Percentiles rank a stretch among this genome's conserved stretches.
Evolutionary conservation across 2,329 filamentous ascomycete species (phyloP).

Genomic region (Trichophyton schoenleinii): DNA sequence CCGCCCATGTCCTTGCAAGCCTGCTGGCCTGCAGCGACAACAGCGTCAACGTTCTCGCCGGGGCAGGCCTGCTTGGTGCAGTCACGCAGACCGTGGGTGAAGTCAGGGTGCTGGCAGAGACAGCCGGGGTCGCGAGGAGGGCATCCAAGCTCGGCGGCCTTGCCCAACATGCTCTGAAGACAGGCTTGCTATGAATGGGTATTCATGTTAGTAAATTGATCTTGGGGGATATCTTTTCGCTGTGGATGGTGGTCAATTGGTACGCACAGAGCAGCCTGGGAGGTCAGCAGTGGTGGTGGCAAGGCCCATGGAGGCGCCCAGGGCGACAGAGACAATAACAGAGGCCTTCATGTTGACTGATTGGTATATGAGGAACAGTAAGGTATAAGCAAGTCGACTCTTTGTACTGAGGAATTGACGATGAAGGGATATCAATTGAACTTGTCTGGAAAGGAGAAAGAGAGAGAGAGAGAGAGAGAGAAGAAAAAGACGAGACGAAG

Average conservation of each 20-base stretch:
- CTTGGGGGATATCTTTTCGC: background rate
- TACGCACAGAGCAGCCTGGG: slow-evolving; percentile 20
- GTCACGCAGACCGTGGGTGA: slow-evolving; percentile 35
- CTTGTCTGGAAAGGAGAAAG: background rate
- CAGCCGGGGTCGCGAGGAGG: slow-evolving; percentile 25
- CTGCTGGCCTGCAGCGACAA: background rate
- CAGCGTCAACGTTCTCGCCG: slow-evolving; percentile 21
- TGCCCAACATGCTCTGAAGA: background rate
- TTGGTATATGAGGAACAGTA: background rate
- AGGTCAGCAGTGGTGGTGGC: slow-evolving; percentile 10
- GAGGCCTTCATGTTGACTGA: slow-evolving; percentile 19
- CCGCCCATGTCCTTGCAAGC: background rate
- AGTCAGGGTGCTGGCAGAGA: slow-evolving; percentile 31
- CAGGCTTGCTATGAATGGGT: background rate
- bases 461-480: background rate
- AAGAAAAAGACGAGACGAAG: slow-evolving; percentile 4
- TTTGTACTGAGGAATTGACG: background rate
- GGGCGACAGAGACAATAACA: slow-evolving; percentile 14
- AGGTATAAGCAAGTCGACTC: too few species aligned
- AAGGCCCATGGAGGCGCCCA: slow-evolving; percentile 14
- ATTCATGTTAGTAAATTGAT: background rate
- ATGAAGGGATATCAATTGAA: background rate
- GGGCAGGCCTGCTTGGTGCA: slow-evolving; percentile 35
- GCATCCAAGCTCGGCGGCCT: slow-evolving; percentile 25
- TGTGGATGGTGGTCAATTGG: background rate